Base-by-base conservation (phyloP, 2,329 filamentous ascomycete genomes). In the Bretziella fagacearum region DNA sequence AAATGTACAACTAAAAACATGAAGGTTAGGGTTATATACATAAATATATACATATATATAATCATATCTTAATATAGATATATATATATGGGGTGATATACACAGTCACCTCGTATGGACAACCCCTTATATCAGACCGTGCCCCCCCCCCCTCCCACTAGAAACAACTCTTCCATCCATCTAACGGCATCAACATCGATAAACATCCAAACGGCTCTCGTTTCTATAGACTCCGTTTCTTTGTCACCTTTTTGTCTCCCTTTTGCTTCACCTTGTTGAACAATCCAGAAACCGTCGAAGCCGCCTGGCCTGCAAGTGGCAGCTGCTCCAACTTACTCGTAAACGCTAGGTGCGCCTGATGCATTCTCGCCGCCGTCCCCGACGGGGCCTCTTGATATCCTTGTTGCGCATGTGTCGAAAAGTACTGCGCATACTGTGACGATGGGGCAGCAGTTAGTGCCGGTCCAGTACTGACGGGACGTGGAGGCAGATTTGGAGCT, bases 201-300 rank as follows among this genome's bases (percentile, higher is more conserved):
- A 37, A 29, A 46, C 5, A 40, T 6, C 23, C 10, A 4, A 33
- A 22, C 17, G 22, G 3, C 22, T 17, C 39, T 26, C 29, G 68
- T 50, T 69, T 68, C 53, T 68, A 63, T 48, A 63, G 59, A 47
- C 67, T 70, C 48, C 65, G 61, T 61, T 69, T 70, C 61, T 70
- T 70, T 48, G 63, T 60, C 43, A 63, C 53, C 57, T 65, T 63
- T 55, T 64, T 64, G 44, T 61, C 64, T 18, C 27, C 13, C 13
- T 20, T 17, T 53, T 66, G 56, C 51, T 62, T 41, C 8, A 55
- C 57, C 29, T 57, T 56, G 13, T 53, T 55, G 33, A 65, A 63
- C 58, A 69, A 70, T 42, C 61, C 65, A 53, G 61, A 70, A 53
- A 62, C 65, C 44, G 60, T 70, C 41, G 65, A 63, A 33, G 63